Base-by-base conservation (phyloP, 139 green algal species). In the Coelastrella sp. region DNA sequence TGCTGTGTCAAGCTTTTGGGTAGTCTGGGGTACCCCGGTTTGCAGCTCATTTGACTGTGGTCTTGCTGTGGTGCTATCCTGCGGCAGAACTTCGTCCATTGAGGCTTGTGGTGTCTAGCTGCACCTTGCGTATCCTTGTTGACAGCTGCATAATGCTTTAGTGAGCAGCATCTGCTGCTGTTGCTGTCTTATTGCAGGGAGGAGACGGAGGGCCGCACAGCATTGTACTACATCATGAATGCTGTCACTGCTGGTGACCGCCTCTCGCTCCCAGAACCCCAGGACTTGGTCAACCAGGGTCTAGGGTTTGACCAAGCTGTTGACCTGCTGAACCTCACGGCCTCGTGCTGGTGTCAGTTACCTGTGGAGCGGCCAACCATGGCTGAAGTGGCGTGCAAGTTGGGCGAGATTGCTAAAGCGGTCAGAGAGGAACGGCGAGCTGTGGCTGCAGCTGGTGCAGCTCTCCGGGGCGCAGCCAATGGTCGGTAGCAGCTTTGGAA, bases 301-400 rank as follows among this genome's bases (percentile, higher is more conserved):
- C 23, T 88, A 78, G 54, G 68, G 23, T 64, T 4, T 57, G 19
- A 57, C 10, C 16, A 58, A 59, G 83, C 83, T 11, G 47, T 22
- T n/a, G 23, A 80, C 17, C 83, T 88, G 65, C 71, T 88, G 32
- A 66, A 68, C 68, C 68, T 94, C n/a, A 66, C 89, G 4, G 47
- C 66, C 5, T 66, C 61, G 0, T 94, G 92, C 82, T 94, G 92
- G 92, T n/a, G 19, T 22, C 88, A 89, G 54, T 20, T 90, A 14
- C 85, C 92, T 20, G 23, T 68, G n/a, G 19, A 90, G 88, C 85
- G 92, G 22, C 92, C 92, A 0, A 92, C 80, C 8, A 93, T 93
- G 92, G 56, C 83, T 5, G 64, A 92, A 13, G 85, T 92, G 47
- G 83, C 65, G 7, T 57, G 56, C 16, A 75, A 32, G 47, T 74